phyloP scores from a whole-genome alignment of 306 rosid species.

The Fragaria nilgerrensis region DNA sequence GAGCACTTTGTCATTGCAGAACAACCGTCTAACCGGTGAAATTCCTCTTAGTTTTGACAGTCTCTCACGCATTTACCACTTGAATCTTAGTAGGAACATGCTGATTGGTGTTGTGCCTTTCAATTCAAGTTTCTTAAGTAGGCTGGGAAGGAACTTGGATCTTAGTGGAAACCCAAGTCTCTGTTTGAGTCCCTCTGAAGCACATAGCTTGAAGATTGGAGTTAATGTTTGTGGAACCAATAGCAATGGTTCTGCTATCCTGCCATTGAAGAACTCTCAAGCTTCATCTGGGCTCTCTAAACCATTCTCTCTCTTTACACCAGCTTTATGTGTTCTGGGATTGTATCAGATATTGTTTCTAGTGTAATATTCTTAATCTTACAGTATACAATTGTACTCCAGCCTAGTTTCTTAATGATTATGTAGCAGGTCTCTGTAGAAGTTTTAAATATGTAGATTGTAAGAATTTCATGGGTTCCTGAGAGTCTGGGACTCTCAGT shows the following conservation, averaged over 20 bases:
- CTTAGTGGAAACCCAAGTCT: conserved; percentile 52
- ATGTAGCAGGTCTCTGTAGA: neutral
- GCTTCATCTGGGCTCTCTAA: conserved; percentile 23
- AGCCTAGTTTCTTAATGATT: conserved; percentile 6
- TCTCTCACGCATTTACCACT: conserved; percentile 45
- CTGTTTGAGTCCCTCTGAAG: conserved; percentile 42
- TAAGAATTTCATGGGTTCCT: neutral
- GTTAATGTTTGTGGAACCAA: conserved; percentile 40
- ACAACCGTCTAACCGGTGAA: conserved; percentile 38
- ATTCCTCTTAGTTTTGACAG: conserved; percentile 39
- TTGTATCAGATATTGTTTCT: conserved; percentile 20
- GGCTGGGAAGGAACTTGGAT: conserved; percentile 50
- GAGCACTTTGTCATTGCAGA: conserved; percentile 49
- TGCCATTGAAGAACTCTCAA: conserved; percentile 34
- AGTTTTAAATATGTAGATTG: neutral
- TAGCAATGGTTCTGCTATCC: conserved; percentile 12
- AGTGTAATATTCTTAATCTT: conserved; percentile 3
- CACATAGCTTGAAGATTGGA: conserved; percentile 37
- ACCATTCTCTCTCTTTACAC: conserved; percentile 16
- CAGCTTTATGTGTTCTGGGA: conserved; percentile 21
- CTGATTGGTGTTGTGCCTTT: conserved; percentile 48
- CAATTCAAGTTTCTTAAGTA: conserved; percentile 45
- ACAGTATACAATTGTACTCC: neutral
- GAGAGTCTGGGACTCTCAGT: neutral
- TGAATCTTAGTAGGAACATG: conserved; percentile 48